A percentile compares a stretch with the other conserved stretches of the same genome.
These are phyloP conservation scores for Fusarium graminum DNA, from an alignment of 2,329 filamentous ascomycete species.

Conservation along the genomic window DNA sequence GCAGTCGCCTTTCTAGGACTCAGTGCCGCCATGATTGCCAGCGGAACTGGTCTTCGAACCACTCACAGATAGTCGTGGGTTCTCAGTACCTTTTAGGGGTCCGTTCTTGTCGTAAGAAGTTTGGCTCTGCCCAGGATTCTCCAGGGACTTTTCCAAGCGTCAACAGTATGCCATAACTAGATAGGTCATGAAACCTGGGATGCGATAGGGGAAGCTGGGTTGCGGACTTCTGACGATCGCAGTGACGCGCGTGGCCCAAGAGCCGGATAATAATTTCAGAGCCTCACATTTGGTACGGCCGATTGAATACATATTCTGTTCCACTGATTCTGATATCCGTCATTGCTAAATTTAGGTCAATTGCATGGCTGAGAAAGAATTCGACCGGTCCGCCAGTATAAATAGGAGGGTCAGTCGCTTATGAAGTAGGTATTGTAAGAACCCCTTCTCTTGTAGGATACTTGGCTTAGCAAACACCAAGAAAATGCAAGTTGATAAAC, in stretches of 20 bases:
- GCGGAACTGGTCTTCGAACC: conserved; percentile 50
- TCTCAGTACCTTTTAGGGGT: neutral
- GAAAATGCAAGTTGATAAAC: neutral
- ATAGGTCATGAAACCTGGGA: conserved; percentile 45
- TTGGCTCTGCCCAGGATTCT: conserved; percentile 21
- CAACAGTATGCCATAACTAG: conserved; percentile 27
- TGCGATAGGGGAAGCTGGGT: neutral
- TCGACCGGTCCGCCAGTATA: neutral
- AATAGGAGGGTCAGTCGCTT: neutral
- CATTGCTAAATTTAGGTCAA: neutral
- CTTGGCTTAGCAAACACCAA: neutral
- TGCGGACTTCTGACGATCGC: fast-evolving
- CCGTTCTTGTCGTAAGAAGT: neutral
- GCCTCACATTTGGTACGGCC: neutral
- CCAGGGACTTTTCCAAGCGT: conserved; percentile 27
- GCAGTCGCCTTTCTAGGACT: conserved; percentile 62
- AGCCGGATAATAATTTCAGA: neutral
- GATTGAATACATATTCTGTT: neutral
- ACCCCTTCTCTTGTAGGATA: neutral
- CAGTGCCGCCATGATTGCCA: conserved; percentile 50
- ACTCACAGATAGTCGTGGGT: conserved; percentile 35
- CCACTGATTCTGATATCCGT: neutral
- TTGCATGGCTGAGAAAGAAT: neutral
- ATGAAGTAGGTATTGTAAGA: neutral
- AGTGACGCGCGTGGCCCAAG: neutral